Conservation (phyloP, 2,329 filamentous ascomycete genomes). For the Penicillium sp. region DNA sequence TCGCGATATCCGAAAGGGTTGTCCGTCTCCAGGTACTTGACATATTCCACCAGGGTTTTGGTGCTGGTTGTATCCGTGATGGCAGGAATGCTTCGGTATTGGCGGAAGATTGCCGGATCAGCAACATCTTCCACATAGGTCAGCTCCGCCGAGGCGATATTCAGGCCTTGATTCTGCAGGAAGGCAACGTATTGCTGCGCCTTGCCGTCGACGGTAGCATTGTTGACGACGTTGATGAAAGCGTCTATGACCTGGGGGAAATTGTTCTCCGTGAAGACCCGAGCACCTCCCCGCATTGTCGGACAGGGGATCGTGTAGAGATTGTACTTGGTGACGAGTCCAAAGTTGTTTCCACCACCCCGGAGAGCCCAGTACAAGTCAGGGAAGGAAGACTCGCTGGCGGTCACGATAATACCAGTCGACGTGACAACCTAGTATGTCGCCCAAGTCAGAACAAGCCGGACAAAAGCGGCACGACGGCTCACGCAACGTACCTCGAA, state of each 20-base stretch:
- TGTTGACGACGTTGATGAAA: slow-evolving; percentile 27
- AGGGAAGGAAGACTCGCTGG: slow-evolving; percentile 22
- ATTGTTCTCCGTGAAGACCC: slow-evolving; percentile 24
- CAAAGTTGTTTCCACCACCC: slow-evolving; percentile 38
- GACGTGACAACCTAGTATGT: slow-evolving; percentile 12
- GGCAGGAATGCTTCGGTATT: slow-evolving; percentile 31
- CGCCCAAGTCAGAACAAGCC: background rate
- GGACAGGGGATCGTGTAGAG: slow-evolving; percentile 35
- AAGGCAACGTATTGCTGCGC: slow-evolving; percentile 33
- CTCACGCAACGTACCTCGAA: slow-evolving; percentile 23
- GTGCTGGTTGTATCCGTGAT: slow-evolving; percentile 27
- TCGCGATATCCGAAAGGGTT: slow-evolving; percentile 31
- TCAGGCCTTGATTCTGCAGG: slow-evolving; percentile 19
- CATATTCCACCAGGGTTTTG: slow-evolving; percentile 27
- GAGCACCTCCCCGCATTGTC: slow-evolving; percentile 36
- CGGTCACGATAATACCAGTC: slow-evolving; percentile 27
- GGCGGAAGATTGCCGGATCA: slow-evolving; percentile 33
- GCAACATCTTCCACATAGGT: slow-evolving; percentile 36
- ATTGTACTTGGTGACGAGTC: slow-evolving; percentile 37
- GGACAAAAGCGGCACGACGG: slow-evolving; percentile 10
- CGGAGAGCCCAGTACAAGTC: slow-evolving; percentile 40
- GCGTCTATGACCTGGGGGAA: slow-evolving; percentile 28
- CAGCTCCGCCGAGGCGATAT: slow-evolving; percentile 29
- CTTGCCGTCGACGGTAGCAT: slow-evolving; percentile 29
- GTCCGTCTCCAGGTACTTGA: slow-evolving; percentile 28